Evolutionary conservation across 1,284 basidiomycete species (phyloP), one percentile per base, ranked within the genome.

Genomic region (Microbotryomycetes sp.): DNA sequence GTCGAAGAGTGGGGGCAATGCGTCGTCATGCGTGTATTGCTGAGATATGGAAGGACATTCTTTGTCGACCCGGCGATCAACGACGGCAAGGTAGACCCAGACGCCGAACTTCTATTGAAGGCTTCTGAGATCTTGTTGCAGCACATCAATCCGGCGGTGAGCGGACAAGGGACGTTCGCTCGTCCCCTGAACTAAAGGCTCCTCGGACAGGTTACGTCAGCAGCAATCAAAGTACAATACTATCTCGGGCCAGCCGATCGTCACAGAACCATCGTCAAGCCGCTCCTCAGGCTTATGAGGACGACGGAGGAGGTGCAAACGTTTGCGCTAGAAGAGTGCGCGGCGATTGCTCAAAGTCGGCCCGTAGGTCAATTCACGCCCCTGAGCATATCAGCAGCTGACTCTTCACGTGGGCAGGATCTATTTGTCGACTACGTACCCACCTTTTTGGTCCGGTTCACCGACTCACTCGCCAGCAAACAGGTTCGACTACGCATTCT

Each of bases 1-100:
- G 86, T 88, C 18, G 94, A 98, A 72, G 92, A 96, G 74, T 98
- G 94, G 94, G 91, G 90, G 0, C 96, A 97, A 75, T 82, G 88
- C 4, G 83, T 86, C 48, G 77, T 92, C 7, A 78, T 96, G 57
- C 82, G 87, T 45, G 80, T 97, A 9, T 80, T 98, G 45, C 77
- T 85, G 51, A 80, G 87, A 61, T 99, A 99, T 74, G 87, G 85
- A 0, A 79, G 91, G 54, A 82, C 81, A 0, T 92, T 94, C 88
- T 81, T 96, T 45, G 80, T 86, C 29, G 82, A 86, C 68, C 89
- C 91, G 1, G 77, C 78, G 5, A 63, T 75, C 30, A 73, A 15
- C 72, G 74, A 18, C 35, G 78, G 56, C 55, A 82, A 85, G 47
- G 71, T 85, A 2, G 91, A 94, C 70, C 74, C 79, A 27, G 79